Evolutionary conservation across 2,329 filamentous ascomycete species (phyloP), one percentile per base, ranked within the genome.

Genomic region (Hypoxylon rubiginosum): DNA sequence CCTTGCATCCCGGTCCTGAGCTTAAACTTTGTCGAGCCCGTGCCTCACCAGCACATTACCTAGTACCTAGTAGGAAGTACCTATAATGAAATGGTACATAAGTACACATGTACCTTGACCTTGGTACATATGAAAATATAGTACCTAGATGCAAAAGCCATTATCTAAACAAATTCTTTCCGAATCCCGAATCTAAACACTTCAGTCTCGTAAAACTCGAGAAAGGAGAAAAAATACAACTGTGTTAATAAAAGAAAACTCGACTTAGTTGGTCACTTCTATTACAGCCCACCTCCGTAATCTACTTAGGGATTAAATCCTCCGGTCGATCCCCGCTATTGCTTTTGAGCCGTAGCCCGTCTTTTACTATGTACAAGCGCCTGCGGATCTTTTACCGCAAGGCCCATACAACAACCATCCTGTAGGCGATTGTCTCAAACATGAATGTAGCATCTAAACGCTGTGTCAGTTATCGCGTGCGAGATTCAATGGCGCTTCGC

Each of bases 321-420:
- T 67, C 66, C 68, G 66, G 68, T 50, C 57, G 64, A 66, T 67
- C 66, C 66, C 62, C 58, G 62, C 62, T 45, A 65, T 61, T 60
- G 55, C 34, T 51, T 26, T 21, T 62, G 19, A 62, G 34, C 43
- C 49, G 41, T 61, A 21, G 17, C n/a, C 39, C 39, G 39, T 43
- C 39, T 39, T 60, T 34, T 49, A n/a, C n/a, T n/a, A n/a, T n/a
- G n/a, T 32, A 58, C 36, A 63, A 59, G 62, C 60, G 60, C 68
- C 58, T 36, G 60, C 63, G 57, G 62, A 62, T 58, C 57, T 66
- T 63, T 62, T 49, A 53, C 54, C 56, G 48, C 32, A 19, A 59
- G 56, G 32, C 34, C 52, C 57, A 57, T 52, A 19, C 59, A 24
- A 24, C 54, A 28, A 28, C 34, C 36, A 39, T 21, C 30, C 49